These are phyloP conservation scores for Globomyces pollinis-pini DNA, from an alignment of 192 early-diverging fungal genomes.

Conservation along the genomic window DNA sequence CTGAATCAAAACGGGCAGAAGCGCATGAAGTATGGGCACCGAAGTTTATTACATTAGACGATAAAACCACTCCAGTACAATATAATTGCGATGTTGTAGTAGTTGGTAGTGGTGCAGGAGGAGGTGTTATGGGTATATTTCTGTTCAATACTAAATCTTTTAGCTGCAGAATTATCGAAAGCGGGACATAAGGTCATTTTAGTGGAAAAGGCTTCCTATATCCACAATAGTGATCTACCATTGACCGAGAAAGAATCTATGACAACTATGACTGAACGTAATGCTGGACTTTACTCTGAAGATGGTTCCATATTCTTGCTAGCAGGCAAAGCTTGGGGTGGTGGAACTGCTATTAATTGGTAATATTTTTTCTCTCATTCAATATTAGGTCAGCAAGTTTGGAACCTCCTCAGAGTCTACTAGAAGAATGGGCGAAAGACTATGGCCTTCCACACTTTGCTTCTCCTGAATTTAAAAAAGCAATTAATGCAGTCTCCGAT, in stretches of 20 bases:
- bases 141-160: too few relatives aligned
- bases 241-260: constrained; percentile 44
- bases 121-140: constrained; percentile 53
- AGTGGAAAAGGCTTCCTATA: constrained; percentile 63
- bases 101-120: constrained; percentile 62
- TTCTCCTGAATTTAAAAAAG: constrained; percentile 36
- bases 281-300: constrained; percentile 34
- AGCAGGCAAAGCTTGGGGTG: constrained; percentile 64
- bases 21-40: constrained; percentile 32
- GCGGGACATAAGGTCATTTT: constrained; percentile 63
- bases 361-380: constrained; percentile 16
- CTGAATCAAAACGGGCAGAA: neutral
- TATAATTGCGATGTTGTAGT: constrained; percentile 53
- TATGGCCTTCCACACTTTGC: constrained; percentile 54
- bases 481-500: constrained; percentile 47
- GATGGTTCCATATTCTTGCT: constrained; percentile 49
- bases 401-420: constrained; percentile 51
- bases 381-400: constrained; percentile 21
- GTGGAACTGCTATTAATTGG: constrained; percentile 71
- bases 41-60: constrained; percentile 43
- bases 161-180: constrained; percentile 58
- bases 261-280: constrained; percentile 47
- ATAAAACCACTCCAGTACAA: constrained; percentile 14
- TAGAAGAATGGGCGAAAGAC: constrained; percentile 64
- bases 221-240: constrained; percentile 41